Percentiles rank a stretch among this genome's conserved stretches.
Evolutionary conservation across 2,329 filamentous ascomycete genomes (phyloP).

Genomic region (Fusarium sp.): DNA sequence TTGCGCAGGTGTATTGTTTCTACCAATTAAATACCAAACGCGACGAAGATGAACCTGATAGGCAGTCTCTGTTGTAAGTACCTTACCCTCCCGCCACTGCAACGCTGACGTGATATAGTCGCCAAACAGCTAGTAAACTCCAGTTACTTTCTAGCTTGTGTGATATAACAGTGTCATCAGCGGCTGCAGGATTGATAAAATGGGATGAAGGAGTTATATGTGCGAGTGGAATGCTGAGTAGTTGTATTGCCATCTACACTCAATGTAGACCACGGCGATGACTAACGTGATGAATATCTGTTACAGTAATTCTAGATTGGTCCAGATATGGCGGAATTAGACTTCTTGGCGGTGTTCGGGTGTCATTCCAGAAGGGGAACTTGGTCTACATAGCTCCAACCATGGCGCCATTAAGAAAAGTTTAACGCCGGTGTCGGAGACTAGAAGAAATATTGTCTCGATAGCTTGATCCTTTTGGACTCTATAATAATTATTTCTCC

Average conservation of each 20-base stretch:
- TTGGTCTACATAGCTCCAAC: slow-evolving; percentile 7
- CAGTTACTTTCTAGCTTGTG: slow-evolving; percentile 3
- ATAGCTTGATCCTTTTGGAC: neutral
- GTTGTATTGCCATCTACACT: slow-evolving; percentile 8
- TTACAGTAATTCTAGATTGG: neutral
- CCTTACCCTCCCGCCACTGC: neutral
- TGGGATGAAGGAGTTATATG: slow-evolving; percentile 20
- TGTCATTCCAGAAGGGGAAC: slow-evolving; percentile 18
- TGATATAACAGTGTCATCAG: slow-evolving; percentile 22
- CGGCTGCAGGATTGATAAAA: slow-evolving; percentile 9
- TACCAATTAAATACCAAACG: neutral
- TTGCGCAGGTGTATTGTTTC: slow-evolving; percentile 15
- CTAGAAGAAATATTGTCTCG: neutral
- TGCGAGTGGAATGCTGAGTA: slow-evolving; percentile 13
- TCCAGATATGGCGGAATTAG: slow-evolving; percentile 7
- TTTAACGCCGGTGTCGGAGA: slow-evolving; percentile 5
- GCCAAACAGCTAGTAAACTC: slow-evolving; percentile 1
- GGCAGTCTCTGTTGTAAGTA: slow-evolving; percentile 14
- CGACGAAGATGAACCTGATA: neutral
- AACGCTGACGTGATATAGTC: slow-evolving; percentile 22
- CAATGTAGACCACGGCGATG: neutral
- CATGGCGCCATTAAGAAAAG: slow-evolving; percentile 11
- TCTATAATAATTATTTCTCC: neutral
- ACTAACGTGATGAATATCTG: neutral
- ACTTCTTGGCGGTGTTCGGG: neutral